phyloP scores from a whole-genome alignment of 805 yeast species.

The Debaryomyces tyrocola region DNA sequence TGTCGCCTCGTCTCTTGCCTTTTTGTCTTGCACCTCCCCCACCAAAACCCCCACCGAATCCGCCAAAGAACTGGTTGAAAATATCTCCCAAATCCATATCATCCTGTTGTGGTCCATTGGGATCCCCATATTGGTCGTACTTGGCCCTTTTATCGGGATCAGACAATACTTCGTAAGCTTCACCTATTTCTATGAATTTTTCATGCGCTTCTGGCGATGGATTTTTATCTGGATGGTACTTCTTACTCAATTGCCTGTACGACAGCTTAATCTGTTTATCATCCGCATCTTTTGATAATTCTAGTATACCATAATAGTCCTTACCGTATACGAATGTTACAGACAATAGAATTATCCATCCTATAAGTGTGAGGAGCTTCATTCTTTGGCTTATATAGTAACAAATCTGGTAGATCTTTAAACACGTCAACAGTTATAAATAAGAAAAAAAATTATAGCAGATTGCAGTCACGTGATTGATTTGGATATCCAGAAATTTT shows the following conservation, averaged over 20 bases:
- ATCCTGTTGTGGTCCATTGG: constrained; percentile 43
- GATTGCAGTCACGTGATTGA: no score
- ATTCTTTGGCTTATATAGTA: neutral
- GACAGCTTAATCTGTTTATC: constrained; percentile 86
- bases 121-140: constrained; percentile 79
- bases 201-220: constrained; percentile 81
- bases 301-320: constrained; percentile 64
- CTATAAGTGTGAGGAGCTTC: neutral
- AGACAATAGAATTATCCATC: constrained; percentile 3
- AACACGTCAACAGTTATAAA: constrained; percentile 1
- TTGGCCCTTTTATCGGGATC: constrained; percentile 66
- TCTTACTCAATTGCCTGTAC: constrained; percentile 75
- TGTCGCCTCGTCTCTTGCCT: constrained; percentile 59
- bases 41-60: constrained; percentile 30
- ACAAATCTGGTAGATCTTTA: neutral
- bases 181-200: constrained; percentile 86
- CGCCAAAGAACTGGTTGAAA: constrained; percentile 47
- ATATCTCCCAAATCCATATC: constrained; percentile 52
- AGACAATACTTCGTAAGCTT: constrained; percentile 84
- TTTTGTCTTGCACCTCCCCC: constrained; percentile 23
- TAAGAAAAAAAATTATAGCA: no score
- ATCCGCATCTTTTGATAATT: constrained; percentile 63
- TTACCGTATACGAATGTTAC: constrained; percentile 19
- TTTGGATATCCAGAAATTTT: no score
- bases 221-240: constrained; percentile 94